Percentiles rank a stretch among this genome's conserved stretches.
Conservation (phyloP, 306 rosid species). For the Castanea sativa region DNA sequence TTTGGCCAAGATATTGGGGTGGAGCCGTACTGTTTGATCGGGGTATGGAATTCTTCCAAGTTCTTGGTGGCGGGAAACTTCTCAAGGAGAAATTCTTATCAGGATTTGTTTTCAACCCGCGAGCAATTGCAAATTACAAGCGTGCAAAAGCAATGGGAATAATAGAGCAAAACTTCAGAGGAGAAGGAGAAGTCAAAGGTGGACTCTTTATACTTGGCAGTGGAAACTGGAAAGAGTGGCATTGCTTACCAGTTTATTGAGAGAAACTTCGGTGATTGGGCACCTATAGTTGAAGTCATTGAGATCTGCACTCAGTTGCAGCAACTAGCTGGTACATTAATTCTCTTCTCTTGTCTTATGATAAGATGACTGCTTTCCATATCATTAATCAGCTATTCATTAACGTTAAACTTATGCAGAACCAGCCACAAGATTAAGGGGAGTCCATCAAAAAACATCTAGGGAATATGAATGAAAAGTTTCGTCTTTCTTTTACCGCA, state of each 20-base stretch:
- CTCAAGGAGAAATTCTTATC: conserved; percentile 74
- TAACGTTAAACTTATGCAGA: conserved; percentile 45
- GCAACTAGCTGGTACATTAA: conserved; percentile 29
- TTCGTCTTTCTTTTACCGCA: neutral
- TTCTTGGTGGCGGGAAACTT: conserved; percentile 87
- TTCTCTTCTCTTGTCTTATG: neutral
- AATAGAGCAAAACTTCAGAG: conserved; percentile 56
- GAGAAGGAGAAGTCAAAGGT: conserved; percentile 93
- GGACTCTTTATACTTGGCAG: conserved; percentile 73
- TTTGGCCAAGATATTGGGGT: conserved; percentile 98
- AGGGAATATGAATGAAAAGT: conserved; percentile 3
- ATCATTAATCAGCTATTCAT: conserved; percentile 22
- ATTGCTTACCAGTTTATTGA: conserved; percentile 86
- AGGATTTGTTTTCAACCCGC: conserved; percentile 74
- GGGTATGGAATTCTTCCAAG: conserved; percentile 61
- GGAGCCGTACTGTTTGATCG: conserved; percentile 67
- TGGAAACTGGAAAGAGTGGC: conserved; percentile 68
- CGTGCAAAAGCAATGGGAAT: conserved; percentile 71
- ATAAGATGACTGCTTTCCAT: neutral
- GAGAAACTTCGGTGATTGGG: conserved; percentile 96
- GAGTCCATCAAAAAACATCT: conserved; percentile 20
- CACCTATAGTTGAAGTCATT: conserved; percentile 77
- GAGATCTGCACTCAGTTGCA: conserved; percentile 67
- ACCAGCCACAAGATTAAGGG: conserved; percentile 31
- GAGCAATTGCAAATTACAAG: conserved; percentile 74